These are phyloP conservation scores for Ramalina peruviana DNA, from an alignment of 495 filamentous ascomycete genomes.

Conservation along the genomic window DNA sequence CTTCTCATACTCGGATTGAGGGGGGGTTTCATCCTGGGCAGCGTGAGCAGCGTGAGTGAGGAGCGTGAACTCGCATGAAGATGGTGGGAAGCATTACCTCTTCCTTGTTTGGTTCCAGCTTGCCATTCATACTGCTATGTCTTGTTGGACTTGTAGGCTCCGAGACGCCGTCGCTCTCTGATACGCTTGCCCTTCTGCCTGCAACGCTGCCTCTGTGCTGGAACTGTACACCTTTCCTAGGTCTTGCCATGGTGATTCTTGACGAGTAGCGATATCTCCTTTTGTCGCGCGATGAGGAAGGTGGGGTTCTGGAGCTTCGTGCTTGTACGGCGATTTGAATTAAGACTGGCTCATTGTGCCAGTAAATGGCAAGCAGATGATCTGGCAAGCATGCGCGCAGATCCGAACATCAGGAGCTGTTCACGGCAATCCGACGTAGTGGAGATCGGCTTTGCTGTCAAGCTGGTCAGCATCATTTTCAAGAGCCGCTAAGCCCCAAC, in stretches of 20 bases:
- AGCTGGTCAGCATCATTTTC: no score
- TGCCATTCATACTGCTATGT: conserved; percentile 28
- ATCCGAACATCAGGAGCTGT: no score
- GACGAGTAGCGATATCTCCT: background rate
- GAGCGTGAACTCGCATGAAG: background rate
- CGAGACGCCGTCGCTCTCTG: conserved; percentile 66
- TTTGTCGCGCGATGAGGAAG: no score
- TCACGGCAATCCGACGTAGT: no score
- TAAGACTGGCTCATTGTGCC: no score
- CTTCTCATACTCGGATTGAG: conserved; percentile 78
- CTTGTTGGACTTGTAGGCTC: conserved; percentile 43
- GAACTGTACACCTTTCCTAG: conserved; percentile 75
- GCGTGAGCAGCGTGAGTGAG: background rate
- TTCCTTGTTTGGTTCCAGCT: conserved; percentile 34
- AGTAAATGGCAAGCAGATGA: no score
- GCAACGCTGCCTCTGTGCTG: conserved; percentile 42
- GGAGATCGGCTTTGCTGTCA: no score
- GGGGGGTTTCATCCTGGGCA: conserved; percentile 26
- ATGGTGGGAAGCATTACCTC: conserved; percentile 23
- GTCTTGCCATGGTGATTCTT: conserved; percentile 46
- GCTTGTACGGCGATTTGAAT: no score
- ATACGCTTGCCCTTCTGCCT: conserved; percentile 55
- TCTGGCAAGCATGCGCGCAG: no score
- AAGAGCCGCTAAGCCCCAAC: no score
- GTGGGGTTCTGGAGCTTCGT: no score